Percentiles rank a stretch among this genome's conserved stretches.
Evolutionary conservation across 2,329 filamentous ascomycete species (phyloP).

Genomic region (Aspergillus sp.): DNA sequence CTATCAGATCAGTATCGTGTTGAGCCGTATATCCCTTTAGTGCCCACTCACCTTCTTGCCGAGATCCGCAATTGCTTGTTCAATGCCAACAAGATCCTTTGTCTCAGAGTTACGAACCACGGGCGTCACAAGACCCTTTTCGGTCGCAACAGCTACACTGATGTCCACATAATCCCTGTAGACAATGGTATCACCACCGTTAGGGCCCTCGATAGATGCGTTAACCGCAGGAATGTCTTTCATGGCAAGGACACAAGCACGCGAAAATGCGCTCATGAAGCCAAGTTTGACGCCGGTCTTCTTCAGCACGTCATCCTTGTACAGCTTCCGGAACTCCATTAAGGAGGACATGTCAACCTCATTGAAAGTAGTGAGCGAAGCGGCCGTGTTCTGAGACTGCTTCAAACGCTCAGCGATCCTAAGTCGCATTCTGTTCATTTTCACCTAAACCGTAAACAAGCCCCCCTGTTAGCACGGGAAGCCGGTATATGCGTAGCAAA

Average conservation of each 20-base stretch:
- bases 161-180: slow-evolving; percentile 98
- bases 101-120: slow-evolving; percentile 90
- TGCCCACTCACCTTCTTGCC: slow-evolving; percentile 71
- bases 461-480: too few relatives aligned
- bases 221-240: slow-evolving; percentile 91
- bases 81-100: slow-evolving; percentile 81
- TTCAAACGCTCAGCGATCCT: slow-evolving; percentile 96
- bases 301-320: slow-evolving; percentile 95
- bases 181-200: slow-evolving; percentile 93
- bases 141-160: slow-evolving; percentile 91
- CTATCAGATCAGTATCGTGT: slow-evolving; percentile 38
- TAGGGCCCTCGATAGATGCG: slow-evolving; percentile 91
- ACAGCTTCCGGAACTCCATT: slow-evolving; percentile 94
- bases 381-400: slow-evolving; percentile 97
- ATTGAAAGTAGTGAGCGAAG: slow-evolving; percentile 96
- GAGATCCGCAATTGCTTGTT: slow-evolving; percentile 84
- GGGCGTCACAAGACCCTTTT: slow-evolving; percentile 94
- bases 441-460: slow-evolving; percentile 56
- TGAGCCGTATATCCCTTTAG: not conserved
- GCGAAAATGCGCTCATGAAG: slow-evolving; percentile 98
- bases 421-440: slow-evolving; percentile 99
- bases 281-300: slow-evolving; percentile 95
- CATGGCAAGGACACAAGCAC: slow-evolving; percentile 85
- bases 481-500: not conserved
- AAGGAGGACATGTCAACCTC: slow-evolving; percentile 98